phyloP scores from a whole-genome alignment of 768 basidiomycete species.

The Suillus luteus region DNA sequence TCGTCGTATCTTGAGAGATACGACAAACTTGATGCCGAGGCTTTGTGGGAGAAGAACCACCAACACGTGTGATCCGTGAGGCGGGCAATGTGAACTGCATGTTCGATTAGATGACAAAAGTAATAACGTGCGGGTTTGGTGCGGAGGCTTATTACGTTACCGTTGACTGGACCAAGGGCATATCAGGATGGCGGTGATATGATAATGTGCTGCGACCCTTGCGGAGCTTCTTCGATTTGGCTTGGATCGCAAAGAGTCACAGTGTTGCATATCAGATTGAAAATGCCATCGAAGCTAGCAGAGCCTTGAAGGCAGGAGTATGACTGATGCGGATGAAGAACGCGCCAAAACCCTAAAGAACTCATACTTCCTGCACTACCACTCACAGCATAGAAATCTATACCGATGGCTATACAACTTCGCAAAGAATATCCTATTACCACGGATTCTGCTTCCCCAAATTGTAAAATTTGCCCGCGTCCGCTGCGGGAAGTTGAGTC shows the following conservation, averaged over 20 bases:
- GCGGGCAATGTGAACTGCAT: neutral
- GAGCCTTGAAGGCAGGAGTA: neutral
- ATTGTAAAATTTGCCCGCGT: slow-evolving; percentile 18
- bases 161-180: neutral
- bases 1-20: neutral
- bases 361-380: neutral
- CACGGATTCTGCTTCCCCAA: slow-evolving; percentile 12
- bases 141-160: slow-evolving; percentile 6
- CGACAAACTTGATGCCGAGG: neutral
- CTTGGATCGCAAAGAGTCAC: neutral
- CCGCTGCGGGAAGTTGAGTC: slow-evolving; percentile 3
- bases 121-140: slow-evolving; percentile 6
- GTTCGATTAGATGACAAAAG: slow-evolving; percentile 5
- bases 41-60: slow-evolving; percentile 7
- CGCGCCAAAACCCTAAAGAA: neutral
- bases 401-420: slow-evolving; percentile 3
- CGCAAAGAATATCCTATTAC: neutral
- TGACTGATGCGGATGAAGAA: neutral
- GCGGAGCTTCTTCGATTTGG: neutral
- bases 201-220: neutral
- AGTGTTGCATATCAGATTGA: neutral
- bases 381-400: neutral
- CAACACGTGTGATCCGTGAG: slow-evolving; percentile 9
- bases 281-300: neutral
- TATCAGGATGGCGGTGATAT: neutral